Evolutionary conservation across 1,284 basidiomycete species (phyloP).

Genomic region (Cutaneotrichosporon mucoides): DNA sequence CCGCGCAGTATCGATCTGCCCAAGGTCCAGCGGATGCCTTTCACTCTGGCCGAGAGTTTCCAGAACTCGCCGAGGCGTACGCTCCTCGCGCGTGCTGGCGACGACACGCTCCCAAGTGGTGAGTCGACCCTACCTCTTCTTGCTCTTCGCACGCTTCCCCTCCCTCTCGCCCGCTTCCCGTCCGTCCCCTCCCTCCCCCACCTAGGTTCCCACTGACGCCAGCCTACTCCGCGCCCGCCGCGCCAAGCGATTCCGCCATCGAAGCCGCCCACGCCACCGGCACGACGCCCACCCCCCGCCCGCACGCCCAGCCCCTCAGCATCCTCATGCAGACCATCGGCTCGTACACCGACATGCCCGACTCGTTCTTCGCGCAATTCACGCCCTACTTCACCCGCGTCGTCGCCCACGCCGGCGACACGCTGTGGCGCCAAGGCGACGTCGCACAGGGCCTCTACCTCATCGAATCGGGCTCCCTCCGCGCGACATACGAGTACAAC

Average conservation of each 20-base stretch:
- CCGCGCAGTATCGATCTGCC: conserved; percentile 37
- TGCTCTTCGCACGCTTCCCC: too few relatives aligned
- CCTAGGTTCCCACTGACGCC: too few relatives aligned
- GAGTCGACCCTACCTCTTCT: neutral
- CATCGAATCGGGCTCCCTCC: conserved; percentile 75
- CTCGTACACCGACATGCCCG: conserved; percentile 53
- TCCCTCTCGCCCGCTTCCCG: too few relatives aligned
- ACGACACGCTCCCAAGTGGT: conserved; percentile 44
- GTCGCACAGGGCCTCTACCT: conserved; percentile 76
- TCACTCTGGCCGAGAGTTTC: conserved; percentile 57
- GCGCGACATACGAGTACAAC: conserved; percentile 72
- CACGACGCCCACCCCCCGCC: conserved; percentile 16
- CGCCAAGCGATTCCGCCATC: neutral
- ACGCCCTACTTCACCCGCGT: conserved; percentile 65
- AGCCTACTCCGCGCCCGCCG: neutral
- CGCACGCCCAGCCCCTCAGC: conserved; percentile 46
- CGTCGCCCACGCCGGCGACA: conserved; percentile 57
- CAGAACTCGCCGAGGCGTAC: conserved; percentile 68
- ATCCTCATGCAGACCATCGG: conserved; percentile 69
- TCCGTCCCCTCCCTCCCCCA: too few relatives aligned
- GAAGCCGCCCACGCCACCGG: neutral
- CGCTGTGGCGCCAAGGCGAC: conserved; percentile 74
- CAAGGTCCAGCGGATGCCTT: conserved; percentile 41
- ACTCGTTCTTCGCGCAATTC: conserved; percentile 53
- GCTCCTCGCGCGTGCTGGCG: conserved; percentile 73